Base-by-base conservation (phyloP, 2,329 filamentous ascomycete species). In the Fusarium sp. region DNA sequence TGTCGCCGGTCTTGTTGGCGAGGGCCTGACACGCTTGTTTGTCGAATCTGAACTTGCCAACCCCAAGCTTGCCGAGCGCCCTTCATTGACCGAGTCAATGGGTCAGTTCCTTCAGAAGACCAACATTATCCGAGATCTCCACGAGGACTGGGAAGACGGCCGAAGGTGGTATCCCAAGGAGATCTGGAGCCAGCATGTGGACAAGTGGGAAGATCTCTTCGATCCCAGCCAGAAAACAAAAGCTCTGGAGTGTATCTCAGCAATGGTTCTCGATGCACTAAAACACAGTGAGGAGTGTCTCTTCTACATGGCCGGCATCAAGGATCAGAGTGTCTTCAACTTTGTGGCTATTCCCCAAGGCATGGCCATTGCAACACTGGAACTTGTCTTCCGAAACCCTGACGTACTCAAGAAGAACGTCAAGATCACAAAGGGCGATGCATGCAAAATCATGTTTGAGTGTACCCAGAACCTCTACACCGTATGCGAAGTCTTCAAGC, bases 261-360 rank as follows among this genome's bases (percentile, higher is more conserved):
- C 98, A 76, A 97, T 99, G 94, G 90, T 98, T 8, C 85, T 98
- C 62, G 94, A 96, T 75, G 93, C 95, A 7, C 85, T 99, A 43
- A 89, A 90, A 76, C 92, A 97, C 72, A 92, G 88, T 6, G 94
- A 98, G 69, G 94, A 98, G 77, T 98, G 95, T 78, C 82, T 99
- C n/a, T 98, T 94, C 84, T 99, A 98, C 83, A 94, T 99, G 84
- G 95, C 95, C 7, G 96, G 93, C 46, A 89, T 99, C 69, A 91
- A 91, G 71, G 96, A 99, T 77, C 96, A 99, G 83, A 97, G 94
- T 77, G 94, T 97, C 26, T 99, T 99, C 89, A 99, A 99, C 86
- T 99, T 99, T 80, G 94, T 94, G 47, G 95, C 95, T 58, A 99
- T 99, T 69, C 96, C 96, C 4, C 96, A 99, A 81, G 86, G 90